A percentile compares a stretch with the other conserved stretches of the same genome.
Conservation (phyloP, 2,329 filamentous ascomycete genomes). For the Penicillium sp. region DNA sequence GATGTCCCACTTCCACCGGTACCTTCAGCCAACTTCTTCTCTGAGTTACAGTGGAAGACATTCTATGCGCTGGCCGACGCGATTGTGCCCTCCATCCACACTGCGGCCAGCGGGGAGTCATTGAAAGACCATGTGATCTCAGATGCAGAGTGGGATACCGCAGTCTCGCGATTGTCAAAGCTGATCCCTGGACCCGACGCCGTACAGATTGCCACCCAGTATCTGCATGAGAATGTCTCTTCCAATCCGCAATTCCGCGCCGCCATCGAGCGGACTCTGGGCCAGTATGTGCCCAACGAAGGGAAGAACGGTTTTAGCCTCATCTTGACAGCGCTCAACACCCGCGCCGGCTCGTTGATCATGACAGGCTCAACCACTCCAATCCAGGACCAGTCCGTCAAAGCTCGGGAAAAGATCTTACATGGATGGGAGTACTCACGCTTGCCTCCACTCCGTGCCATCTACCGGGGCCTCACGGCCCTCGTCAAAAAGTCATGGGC, state of each 20-base stretch:
- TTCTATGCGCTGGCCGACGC: constrained; percentile 57
- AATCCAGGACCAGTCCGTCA: constrained; percentile 53
- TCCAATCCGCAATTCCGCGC: constrained; percentile 51
- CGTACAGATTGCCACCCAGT: constrained; percentile 40
- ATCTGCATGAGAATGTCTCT: constrained; percentile 49
- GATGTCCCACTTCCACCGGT: constrained; percentile 49
- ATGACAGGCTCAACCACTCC: constrained; percentile 56
- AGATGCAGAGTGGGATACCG: constrained; percentile 42
- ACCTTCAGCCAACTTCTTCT: constrained; percentile 49
- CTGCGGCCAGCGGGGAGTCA: constrained; percentile 35
- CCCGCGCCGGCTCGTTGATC: constrained; percentile 53
- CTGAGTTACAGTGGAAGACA: constrained; percentile 56
- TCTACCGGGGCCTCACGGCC: constrained; percentile 49
- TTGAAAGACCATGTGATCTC: constrained; percentile 38
- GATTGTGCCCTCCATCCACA: constrained; percentile 53
- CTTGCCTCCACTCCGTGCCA: constrained; percentile 50
- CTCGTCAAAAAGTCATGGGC: constrained; percentile 54
- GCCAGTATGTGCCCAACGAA: constrained; percentile 48
- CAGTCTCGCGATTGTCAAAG: constrained; percentile 30
- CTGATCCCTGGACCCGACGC: constrained; percentile 32
- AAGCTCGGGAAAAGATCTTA: constrained; percentile 53
- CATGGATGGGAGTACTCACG: constrained; percentile 52
- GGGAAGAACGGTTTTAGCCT: constrained; percentile 49
- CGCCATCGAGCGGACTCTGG: constrained; percentile 48
- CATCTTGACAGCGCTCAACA: constrained; percentile 53